Conservation (phyloP, 2,329 filamentous ascomycete species). For the Pseudopyrenochaeta lycopersici region DNA sequence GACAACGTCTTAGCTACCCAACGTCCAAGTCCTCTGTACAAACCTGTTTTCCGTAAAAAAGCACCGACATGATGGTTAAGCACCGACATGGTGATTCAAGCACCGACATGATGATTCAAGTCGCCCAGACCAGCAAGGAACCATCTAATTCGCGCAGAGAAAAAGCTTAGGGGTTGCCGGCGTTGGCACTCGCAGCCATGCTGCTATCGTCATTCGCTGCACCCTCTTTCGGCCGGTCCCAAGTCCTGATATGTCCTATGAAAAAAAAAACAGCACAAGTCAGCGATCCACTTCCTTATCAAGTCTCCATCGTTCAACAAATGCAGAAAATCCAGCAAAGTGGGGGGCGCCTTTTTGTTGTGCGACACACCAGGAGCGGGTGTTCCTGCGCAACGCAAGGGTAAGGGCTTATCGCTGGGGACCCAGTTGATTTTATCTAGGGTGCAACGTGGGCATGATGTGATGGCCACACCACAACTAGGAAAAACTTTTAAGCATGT, state of each 20-base stretch:
- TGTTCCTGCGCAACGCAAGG: slow-evolving; percentile 37
- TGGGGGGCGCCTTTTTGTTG: slow-evolving; percentile 7
- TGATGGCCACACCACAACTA: neutral
- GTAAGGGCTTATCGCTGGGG: slow-evolving; percentile 33
- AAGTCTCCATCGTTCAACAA: slow-evolving; percentile 24
- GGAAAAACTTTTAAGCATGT: slow-evolving; percentile 22
- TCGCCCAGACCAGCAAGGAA: neutral
- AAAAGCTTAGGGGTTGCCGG: slow-evolving; percentile 14
- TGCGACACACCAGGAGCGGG: slow-evolving; percentile 16
- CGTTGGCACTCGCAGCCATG: slow-evolving; percentile 34
- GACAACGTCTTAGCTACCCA: neutral
- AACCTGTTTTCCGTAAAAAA: slow-evolving; percentile 3
- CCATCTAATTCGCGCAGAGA: too few relatives aligned
- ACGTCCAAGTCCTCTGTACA: neutral
- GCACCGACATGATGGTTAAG: neutral
- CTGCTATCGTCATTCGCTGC: slow-evolving; percentile 45
- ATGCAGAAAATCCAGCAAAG: slow-evolving; percentile 5
- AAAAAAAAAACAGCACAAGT: slow-evolving; percentile 22
- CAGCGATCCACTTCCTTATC: slow-evolving; percentile 32
- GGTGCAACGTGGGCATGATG: neutral
- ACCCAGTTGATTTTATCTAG: neutral
- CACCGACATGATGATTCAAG: neutral
- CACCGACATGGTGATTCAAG: too few relatives aligned
- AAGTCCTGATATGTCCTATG: slow-evolving; percentile 77
- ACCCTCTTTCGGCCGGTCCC: slow-evolving; percentile 69